phyloP scores from a whole-genome alignment of 495 filamentous ascomycete genomes.

The Cairneyella variabilis region DNA sequence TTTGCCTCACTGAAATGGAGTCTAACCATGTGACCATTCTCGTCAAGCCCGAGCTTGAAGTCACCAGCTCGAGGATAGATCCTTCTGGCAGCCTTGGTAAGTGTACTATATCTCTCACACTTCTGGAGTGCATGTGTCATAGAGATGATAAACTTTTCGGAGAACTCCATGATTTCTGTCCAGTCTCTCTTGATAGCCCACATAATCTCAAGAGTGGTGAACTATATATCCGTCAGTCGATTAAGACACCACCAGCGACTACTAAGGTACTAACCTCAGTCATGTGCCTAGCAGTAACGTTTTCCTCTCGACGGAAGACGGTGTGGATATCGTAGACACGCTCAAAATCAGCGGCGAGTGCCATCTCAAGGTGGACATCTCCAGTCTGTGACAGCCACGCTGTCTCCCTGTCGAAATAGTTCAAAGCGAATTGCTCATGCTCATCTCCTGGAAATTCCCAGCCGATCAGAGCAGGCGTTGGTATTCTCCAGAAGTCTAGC shows the following conservation, averaged over 20 bases:
- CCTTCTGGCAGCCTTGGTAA: neutral
- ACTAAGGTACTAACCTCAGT: neutral
- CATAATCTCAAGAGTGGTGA: neutral
- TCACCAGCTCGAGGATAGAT: neutral
- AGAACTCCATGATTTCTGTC: neutral
- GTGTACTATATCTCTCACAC: neutral
- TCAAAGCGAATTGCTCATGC: neutral
- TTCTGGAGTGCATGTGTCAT: neutral
- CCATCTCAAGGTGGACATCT: neutral
- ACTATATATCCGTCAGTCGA: neutral
- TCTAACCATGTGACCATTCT: neutral
- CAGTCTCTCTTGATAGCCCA: neutral
- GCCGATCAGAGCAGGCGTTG: neutral
- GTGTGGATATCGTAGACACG: neutral
- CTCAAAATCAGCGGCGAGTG: neutral
- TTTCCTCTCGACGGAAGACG: neutral
- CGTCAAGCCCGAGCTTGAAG: neutral
- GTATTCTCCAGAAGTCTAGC: neutral
- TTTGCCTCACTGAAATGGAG: neutral
- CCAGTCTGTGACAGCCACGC: neutral
- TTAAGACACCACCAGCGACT: neutral
- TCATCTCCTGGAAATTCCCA: neutral
- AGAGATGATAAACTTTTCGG: neutral
- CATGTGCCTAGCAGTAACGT: neutral
- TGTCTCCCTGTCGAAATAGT: neutral